These are phyloP conservation scores for Fragaria ananassa DNA, from an alignment of 306 rosid species.

Conservation along the genomic window DNA sequence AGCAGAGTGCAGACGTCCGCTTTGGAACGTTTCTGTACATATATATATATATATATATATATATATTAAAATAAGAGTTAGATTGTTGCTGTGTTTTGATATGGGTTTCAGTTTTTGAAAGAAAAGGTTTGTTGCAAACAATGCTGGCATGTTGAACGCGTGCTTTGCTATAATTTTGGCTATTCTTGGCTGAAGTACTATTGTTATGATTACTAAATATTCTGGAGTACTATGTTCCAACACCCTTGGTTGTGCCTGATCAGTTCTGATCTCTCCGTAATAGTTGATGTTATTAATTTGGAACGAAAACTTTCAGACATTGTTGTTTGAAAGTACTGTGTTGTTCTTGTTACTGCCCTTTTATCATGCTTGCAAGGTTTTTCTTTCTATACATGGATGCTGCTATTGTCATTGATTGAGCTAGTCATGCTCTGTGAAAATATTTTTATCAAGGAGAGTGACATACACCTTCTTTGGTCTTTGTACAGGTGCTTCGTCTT, in stretches of 20 bases:
- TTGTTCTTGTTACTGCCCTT: neutral
- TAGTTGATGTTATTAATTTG: neutral
- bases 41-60: too few species aligned
- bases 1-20: too few species aligned
- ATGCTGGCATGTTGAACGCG: neutral
- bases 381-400: neutral
- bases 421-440: neutral
- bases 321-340: neutral
- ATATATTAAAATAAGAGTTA: neutral
- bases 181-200: neutral
- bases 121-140: neutral
- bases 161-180: neutral
- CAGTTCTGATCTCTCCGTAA: neutral
- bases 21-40: too few species aligned
- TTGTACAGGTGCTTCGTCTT: conserved; percentile 73
- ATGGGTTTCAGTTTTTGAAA: neutral
- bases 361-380: neutral
- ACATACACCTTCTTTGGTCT: conserved; percentile 20
- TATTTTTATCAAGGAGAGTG: neutral
- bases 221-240: neutral
- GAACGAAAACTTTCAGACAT: neutral
- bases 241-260: neutral
- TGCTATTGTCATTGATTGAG: conserved; percentile 3
- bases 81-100: neutral
- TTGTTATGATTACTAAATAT: neutral